Evolutionary conservation across 352 stramenopile species (phyloP).

Genomic region (Phytopythium helicoides): DNA sequence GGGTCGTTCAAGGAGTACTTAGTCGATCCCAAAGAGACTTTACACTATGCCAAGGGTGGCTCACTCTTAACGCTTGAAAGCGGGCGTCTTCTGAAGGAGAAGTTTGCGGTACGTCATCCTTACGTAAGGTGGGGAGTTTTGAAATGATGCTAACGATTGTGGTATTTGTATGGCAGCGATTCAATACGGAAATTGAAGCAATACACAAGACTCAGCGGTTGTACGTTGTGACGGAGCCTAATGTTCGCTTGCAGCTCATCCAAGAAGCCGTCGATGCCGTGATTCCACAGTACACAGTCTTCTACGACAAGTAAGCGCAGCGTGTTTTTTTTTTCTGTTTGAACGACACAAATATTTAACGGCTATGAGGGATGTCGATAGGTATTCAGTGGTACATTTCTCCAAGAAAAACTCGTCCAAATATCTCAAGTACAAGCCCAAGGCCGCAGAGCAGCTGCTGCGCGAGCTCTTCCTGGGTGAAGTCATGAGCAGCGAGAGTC

Average conservation of each 20-base stretch:
- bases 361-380: conserved; percentile 13
- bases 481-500: background rate
- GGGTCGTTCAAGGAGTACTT: conserved; percentile 55
- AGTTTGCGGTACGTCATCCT: conserved; percentile 69
- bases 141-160: background rate
- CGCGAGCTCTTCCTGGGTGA: conserved; percentile 80
- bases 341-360: background rate
- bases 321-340: too few relatives aligned
- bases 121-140: too few relatives aligned
- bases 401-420: conserved; percentile 90
- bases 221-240: conserved; percentile 86
- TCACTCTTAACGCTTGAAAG: conserved; percentile 88
- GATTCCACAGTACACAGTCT: conserved; percentile 85
- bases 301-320: conserved; percentile 85
- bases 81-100: conserved; percentile 90
- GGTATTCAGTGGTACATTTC: conserved; percentile 89
- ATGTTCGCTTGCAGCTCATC: conserved; percentile 83
- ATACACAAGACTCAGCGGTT: conserved; percentile 61
- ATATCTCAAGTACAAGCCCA: conserved; percentile 89
- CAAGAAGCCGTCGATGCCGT: conserved; percentile 83
- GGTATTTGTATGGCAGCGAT: conserved; percentile 38
- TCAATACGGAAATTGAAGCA: conserved; percentile 72
- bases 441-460: conserved; percentile 77
- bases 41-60: conserved; percentile 85
- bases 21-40: conserved; percentile 76